Evolutionary conservation across 768 basidiomycete genomes (phyloP).

Genomic region (Rhodotorula toruloides): DNA sequence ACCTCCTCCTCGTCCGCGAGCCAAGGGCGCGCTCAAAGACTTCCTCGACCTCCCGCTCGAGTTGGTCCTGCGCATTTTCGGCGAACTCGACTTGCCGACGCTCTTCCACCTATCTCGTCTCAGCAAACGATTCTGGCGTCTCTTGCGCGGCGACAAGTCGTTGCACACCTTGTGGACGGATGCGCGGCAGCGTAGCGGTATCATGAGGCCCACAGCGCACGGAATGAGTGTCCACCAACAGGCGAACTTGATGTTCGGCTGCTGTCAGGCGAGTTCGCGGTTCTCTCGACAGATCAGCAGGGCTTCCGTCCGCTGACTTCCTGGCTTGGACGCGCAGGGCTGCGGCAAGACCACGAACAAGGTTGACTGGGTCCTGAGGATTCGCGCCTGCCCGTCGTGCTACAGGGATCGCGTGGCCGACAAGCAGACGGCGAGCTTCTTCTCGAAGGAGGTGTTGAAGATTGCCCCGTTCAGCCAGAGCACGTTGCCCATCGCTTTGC

Average conservation of each 20-base stretch:
- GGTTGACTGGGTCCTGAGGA: not conserved
- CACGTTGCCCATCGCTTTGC: too few relatives aligned
- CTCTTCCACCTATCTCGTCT: slow-evolving; percentile 1
- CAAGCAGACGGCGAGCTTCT: too few relatives aligned
- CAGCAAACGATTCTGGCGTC: not conserved
- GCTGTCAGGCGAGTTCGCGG: not conserved
- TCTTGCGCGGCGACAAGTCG: not conserved
- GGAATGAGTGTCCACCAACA: not conserved
- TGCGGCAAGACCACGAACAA: slow-evolving; percentile 9
- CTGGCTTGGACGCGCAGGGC: not conserved
- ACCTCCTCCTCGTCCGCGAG: too few relatives aligned
- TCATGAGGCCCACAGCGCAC: not conserved
- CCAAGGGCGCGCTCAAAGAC: not conserved
- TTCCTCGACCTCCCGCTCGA: slow-evolving; percentile 8
- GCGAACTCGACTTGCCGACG: slow-evolving; percentile 3
- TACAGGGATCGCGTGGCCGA: too few relatives aligned
- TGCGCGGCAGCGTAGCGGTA: slow-evolving; percentile 5
- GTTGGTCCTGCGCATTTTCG: not conserved
- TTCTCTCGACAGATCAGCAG: too few relatives aligned
- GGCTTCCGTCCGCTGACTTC: not conserved
- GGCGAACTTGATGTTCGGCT: not conserved
- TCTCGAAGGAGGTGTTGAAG: not conserved
- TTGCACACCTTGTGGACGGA: not conserved
- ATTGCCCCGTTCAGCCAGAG: not conserved
- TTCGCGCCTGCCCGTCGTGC: not conserved